Evolutionary conservation across 768 basidiomycete species (phyloP).

Genomic region (Pleurotus sapidus): DNA sequence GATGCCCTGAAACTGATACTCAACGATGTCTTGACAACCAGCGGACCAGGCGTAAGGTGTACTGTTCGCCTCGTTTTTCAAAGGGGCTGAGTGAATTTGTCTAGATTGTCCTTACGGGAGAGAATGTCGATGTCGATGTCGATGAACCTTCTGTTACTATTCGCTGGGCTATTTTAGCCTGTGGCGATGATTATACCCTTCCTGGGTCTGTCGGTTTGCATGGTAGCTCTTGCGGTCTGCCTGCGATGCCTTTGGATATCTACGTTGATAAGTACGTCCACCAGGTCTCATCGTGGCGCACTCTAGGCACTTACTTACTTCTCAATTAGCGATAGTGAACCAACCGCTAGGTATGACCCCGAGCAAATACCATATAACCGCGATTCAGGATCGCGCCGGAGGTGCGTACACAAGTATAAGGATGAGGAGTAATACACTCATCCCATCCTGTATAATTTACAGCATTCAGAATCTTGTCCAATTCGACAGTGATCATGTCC

Average conservation of each 20-base stretch:
- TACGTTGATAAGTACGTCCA: slow-evolving; percentile 47
- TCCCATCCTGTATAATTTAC: background rate
- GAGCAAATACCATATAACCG: slow-evolving; percentile 39
- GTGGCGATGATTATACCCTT: slow-evolving; percentile 43
- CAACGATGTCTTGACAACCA: slow-evolving; percentile 33
- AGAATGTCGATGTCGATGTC: slow-evolving; percentile 55
- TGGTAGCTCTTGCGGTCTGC: slow-evolving; percentile 47
- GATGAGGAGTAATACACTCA: background rate
- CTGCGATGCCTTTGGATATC: slow-evolving; percentile 35
- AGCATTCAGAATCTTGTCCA: slow-evolving; percentile 55
- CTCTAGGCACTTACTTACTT: background rate
- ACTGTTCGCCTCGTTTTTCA: background rate
- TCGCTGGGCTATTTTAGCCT: slow-evolving; percentile 54
- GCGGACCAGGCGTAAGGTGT: slow-evolving; percentile 40
- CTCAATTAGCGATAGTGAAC: slow-evolving; percentile 26
- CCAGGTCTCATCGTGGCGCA: background rate
- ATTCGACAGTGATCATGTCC: slow-evolving; percentile 54
- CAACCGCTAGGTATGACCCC: slow-evolving; percentile 44
- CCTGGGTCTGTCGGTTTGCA: slow-evolving; percentile 44
- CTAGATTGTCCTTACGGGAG: slow-evolving; percentile 54
- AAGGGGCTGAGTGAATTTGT: slow-evolving; percentile 8
- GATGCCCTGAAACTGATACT: slow-evolving; percentile 36
- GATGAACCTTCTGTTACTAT: slow-evolving; percentile 56
- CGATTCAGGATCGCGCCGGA: slow-evolving; percentile 37
- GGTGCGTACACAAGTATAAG: slow-evolving; percentile 22